Evolutionary conservation across 108 stramenopile genomes (phyloP), one percentile per base, ranked within the genome.

Genomic region (Mayamaea pseudoterrestris): DNA sequence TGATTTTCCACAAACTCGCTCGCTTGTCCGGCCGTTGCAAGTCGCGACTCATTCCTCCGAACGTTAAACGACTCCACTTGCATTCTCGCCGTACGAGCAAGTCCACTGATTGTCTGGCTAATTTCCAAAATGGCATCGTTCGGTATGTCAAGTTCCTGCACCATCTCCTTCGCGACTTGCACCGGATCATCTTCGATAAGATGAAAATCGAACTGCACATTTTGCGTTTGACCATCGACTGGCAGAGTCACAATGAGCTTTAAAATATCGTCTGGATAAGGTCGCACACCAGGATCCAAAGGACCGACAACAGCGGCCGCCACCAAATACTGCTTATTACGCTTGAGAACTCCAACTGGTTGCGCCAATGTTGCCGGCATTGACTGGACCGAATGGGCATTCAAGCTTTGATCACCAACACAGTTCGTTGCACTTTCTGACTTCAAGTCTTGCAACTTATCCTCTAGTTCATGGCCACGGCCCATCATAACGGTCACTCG

Each of bases 401-500:
- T 16, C 16, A 16, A 16, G 13, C 14, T 9, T 2, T 31, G 16
- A 13, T 27, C n/a, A n/a, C 3, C 16, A 5, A 36, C 6, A 4
- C 31, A 1, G 14, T 29, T 27, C 6, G 29, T 30, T 39, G 46
- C 24, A 7, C 16, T 68, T 0, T 37, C 50, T 11, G 49, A 5
- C 24, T 13, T 22, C 22, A 18, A 2, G 30, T 53, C 22, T 27
- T 30, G 41, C 28, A 46, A 35, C 13, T 24, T 5, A 17, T 18
- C 52, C 25, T 34, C 47, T 21, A 49, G 48, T 46, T 78, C 78
- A 26, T 76, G 68, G 25, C 76, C 82, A 37, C 90, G 76, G 32
- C 90, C 90, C 77, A 84, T 80, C 60, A 92, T 36, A 8, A 92
- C 90, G 39, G 68, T 87, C 5, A 83, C 77, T n/a, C n/a, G n/a